These are phyloP conservation scores for Pseudopithomyces chartarum DNA, from an alignment of 2,329 filamentous ascomycete species.

Conservation along the genomic window DNA sequence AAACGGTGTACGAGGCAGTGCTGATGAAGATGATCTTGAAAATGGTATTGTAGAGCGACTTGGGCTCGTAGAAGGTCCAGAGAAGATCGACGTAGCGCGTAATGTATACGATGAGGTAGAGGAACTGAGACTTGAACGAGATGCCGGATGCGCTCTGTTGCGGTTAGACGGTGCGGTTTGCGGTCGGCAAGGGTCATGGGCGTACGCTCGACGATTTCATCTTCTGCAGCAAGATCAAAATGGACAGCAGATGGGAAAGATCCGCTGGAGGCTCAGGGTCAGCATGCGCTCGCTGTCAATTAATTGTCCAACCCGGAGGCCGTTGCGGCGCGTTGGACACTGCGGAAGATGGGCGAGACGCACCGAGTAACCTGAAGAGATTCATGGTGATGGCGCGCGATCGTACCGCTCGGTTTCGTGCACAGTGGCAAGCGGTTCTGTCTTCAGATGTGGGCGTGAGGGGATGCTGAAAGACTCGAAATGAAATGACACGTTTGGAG, in stretches of 20 bases:
- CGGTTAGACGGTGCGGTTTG: constrained; percentile 19
- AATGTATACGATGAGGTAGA: constrained; percentile 92
- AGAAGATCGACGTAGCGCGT: constrained; percentile 93
- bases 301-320: background rate
- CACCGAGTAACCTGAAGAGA: constrained; percentile 71
- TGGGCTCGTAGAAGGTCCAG: constrained; percentile 75
- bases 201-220: constrained; percentile 86
- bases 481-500: constrained; percentile 46
- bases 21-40: constrained; percentile 97
- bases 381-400: constrained; percentile 61
- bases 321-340: background rate
- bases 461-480: constrained; percentile 14
- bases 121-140: constrained; percentile 97
- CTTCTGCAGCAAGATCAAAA: constrained; percentile 94
- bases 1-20: constrained; percentile 91
- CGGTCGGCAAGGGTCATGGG: constrained; percentile 11
- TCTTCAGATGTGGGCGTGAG: constrained; percentile 19
- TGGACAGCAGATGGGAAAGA: constrained; percentile 92
- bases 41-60: constrained; percentile 79
- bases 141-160: constrained; percentile 90
- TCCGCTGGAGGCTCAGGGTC: constrained; percentile 66
- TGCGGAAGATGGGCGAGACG: constrained; percentile 20
- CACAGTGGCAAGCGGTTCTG: constrained; percentile 14
- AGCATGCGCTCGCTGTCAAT: constrained; percentile 24
- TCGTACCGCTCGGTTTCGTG: constrained; percentile 24